phyloP scores from a whole-genome alignment of 768 basidiomycete species.

The Rossbeevera mucosa region DNA sequence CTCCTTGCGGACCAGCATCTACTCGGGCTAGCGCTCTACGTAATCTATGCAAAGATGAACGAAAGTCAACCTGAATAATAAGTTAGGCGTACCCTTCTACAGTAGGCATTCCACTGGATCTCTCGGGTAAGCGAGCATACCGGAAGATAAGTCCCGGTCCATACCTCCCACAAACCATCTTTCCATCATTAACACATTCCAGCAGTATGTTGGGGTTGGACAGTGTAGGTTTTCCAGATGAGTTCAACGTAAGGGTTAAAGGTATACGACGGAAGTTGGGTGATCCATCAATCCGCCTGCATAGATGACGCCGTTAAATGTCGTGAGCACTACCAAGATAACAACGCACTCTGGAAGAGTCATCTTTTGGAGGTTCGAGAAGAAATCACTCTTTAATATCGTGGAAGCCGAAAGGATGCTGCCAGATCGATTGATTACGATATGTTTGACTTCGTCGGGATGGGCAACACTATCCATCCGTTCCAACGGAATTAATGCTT shows the following conservation, averaged over 20 bases:
- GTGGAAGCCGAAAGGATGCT: constrained; percentile 85
- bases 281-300: constrained; percentile 83
- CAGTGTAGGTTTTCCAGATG: constrained; percentile 25
- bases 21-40: constrained; percentile 75
- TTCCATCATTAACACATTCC: constrained; percentile 38
- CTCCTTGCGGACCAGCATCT: constrained; percentile 73
- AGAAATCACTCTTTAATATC: constrained; percentile 94
- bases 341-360: constrained; percentile 79
- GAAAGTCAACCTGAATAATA: background rate
- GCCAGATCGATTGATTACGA: constrained; percentile 82
- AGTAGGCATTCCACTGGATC: constrained; percentile 86
- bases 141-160: constrained; percentile 13
- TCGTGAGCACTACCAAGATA: background rate
- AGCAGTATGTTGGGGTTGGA: constrained; percentile 33
- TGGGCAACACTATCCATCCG: constrained; percentile 71
- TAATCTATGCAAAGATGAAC: constrained; percentile 43
- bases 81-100: constrained; percentile 53
- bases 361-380: constrained; percentile 93
- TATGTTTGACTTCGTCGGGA: constrained; percentile 85
- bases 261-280: constrained; percentile 89
- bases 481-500: constrained; percentile 78
- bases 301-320: constrained; percentile 1
- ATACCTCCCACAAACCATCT: constrained; percentile 77
- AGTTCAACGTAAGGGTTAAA: constrained; percentile 43
- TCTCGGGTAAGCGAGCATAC: constrained; percentile 20